phyloP scores from a whole-genome alignment of 768 basidiomycete species.

The Paxillus involutus region DNA sequence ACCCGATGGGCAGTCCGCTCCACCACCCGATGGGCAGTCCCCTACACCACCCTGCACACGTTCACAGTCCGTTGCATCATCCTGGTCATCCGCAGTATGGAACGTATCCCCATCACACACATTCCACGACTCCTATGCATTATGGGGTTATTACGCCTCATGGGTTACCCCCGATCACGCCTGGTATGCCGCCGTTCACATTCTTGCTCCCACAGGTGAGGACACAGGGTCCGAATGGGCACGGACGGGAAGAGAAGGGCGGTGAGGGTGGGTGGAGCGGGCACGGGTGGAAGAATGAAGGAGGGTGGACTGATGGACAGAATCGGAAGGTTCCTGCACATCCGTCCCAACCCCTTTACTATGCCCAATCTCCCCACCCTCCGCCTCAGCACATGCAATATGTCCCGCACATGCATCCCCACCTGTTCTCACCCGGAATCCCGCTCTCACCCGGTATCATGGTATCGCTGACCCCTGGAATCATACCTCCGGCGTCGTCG shows the following conservation, averaged over 20 bases:
- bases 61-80: slow-evolving; percentile 32
- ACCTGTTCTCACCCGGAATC: slow-evolving; percentile 31
- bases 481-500: slow-evolving; percentile 15
- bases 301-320: neutral
- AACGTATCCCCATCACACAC: slow-evolving; percentile 22
- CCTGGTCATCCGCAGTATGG: slow-evolving; percentile 30
- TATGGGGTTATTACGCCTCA: slow-evolving; percentile 61
- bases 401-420: slow-evolving; percentile 18
- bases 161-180: slow-evolving; percentile 91
- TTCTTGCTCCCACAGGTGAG: slow-evolving; percentile 60
- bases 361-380: slow-evolving; percentile 6
- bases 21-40: slow-evolving; percentile 39
- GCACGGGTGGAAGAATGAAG: slow-evolving; percentile 5
- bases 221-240: slow-evolving; percentile 20
- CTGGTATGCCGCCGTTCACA: slow-evolving; percentile 94
- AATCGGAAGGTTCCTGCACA: slow-evolving; percentile 9
- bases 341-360: slow-evolving; percentile 9
- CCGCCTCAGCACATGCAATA: slow-evolving; percentile 23
- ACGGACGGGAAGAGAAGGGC: neutral
- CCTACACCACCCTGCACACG: slow-evolving; percentile 30
- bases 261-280: slow-evolving; percentile 3
- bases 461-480: slow-evolving; percentile 26
- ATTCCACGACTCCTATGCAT: slow-evolving; percentile 15
- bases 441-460: slow-evolving; percentile 32
- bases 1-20: slow-evolving; percentile 34